A percentile compares a stretch with the other conserved stretches of the same genome.
Evolutionary conservation across 179 eudicot genomes (phyloP).

Genomic region (Spergularia azorica): DNA sequence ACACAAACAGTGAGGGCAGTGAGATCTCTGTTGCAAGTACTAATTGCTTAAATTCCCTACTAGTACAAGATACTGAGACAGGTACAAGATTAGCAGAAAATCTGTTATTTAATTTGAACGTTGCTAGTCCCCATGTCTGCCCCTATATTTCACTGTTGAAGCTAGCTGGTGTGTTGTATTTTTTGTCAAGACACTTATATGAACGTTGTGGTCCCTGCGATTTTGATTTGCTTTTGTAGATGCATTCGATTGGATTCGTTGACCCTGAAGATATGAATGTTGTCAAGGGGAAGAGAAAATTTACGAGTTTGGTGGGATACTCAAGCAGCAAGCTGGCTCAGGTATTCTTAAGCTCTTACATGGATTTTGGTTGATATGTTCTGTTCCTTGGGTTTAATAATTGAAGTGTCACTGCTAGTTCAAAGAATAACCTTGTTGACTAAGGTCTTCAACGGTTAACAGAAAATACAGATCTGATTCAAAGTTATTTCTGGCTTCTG

Average conservation of each 20-base stretch:
- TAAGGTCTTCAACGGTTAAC: background rate
- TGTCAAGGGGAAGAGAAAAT: constrained; percentile 71
- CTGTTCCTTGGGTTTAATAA: background rate
- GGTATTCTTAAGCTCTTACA: constrained; percentile 39
- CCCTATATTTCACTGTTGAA: background rate
- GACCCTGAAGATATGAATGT: constrained; percentile 94
- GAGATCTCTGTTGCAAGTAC: too few relatives aligned
- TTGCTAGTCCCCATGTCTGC: background rate
- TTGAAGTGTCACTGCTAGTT: too few relatives aligned
- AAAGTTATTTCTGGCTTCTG: background rate
- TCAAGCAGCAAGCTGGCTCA: constrained; percentile 91
- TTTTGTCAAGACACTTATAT: background rate
- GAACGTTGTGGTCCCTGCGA: background rate
- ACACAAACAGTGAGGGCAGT: too few relatives aligned
- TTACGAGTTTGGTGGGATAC: constrained; percentile 76
- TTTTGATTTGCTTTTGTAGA: constrained; percentile 40
- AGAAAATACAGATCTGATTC: background rate
- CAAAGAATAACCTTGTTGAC: constrained; percentile 1
- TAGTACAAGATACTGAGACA: too few relatives aligned
- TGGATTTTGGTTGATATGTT: background rate
- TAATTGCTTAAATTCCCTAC: too few relatives aligned
- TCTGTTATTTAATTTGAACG: background rate
- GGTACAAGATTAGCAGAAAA: too few relatives aligned
- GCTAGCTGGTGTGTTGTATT: background rate
- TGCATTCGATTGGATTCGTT: constrained; percentile 87